Conservation (phyloP, 176 grass and related monocot genomes). For the Musa beccarii region DNA sequence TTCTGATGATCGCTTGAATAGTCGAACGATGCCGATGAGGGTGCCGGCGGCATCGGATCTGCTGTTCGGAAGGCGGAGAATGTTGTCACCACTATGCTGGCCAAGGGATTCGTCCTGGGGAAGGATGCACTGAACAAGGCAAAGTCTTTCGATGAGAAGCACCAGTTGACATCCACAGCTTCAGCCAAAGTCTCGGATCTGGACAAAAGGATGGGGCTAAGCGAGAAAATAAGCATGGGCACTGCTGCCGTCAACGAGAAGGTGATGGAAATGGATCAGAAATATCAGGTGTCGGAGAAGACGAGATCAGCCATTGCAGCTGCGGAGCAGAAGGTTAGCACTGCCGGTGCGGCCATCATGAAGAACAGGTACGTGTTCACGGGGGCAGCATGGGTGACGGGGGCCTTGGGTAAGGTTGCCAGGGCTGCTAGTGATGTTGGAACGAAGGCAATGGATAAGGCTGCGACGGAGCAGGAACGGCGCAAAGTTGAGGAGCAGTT, state of each 20-base stretch:
- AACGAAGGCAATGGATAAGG: conserved; percentile 29
- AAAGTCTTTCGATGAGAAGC: conserved; percentile 28
- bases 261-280: conserved; percentile 32
- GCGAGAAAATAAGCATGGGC: conserved; percentile 30
- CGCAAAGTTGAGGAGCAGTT: background rate
- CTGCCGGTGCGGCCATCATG: conserved; percentile 19
- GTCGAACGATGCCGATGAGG: conserved; percentile 28
- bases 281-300: conserved; percentile 29
- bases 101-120: conserved; percentile 29
- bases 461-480: conserved; percentile 4
- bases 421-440: conserved; percentile 29
- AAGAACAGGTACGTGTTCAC: conserved; percentile 26
- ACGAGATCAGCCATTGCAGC: conserved; percentile 18
- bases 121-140: conserved; percentile 37
- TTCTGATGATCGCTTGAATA: conserved; percentile 1
- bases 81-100: conserved; percentile 43
- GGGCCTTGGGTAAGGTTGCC: conserved; percentile 13
- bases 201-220: conserved; percentile 29
- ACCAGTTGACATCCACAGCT: conserved; percentile 32
- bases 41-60: conserved; percentile 30
- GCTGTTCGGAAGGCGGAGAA: conserved; percentile 34
- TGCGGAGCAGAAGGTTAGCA: conserved; percentile 23
- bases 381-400: conserved; percentile 26
- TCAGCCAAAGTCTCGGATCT: conserved; percentile 27
- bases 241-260: conserved; percentile 19